These are phyloP conservation scores for Protoeuglena noctilucae DNA, from an alignment of 139 green algal genomes.

Conservation along the genomic window DNA sequence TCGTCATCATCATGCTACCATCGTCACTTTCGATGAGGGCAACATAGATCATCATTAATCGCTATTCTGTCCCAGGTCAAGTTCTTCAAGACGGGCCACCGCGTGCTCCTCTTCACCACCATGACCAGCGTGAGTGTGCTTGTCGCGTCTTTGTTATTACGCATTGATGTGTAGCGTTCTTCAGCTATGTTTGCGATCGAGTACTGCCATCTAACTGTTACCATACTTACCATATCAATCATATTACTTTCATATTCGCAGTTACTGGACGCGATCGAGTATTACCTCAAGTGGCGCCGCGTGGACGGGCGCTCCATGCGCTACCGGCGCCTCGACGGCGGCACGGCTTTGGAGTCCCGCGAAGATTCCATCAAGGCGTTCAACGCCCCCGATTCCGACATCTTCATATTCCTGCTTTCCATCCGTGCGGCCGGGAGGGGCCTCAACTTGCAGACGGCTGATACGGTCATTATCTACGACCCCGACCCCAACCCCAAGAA, in stretches of 20 bases:
- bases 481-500: conserved; percentile 98
- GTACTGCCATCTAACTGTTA: too few relatives aligned
- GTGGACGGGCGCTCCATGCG: conserved; percentile 32
- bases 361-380: conserved; percentile 80
- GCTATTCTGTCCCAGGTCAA: conserved; percentile 25
- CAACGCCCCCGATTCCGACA: conserved; percentile 54
- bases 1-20: too few relatives aligned
- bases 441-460: conserved; percentile 85
- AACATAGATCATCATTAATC: too few relatives aligned
- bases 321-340: conserved; percentile 74
- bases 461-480: conserved; percentile 97
- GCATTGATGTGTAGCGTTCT: too few relatives aligned
- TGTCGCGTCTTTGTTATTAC: too few relatives aligned
- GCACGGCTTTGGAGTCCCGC: conserved; percentile 37
- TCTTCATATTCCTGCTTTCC: conserved; percentile 92
- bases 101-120: conserved; percentile 73
- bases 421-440: conserved; percentile 83
- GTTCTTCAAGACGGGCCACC: conserved; percentile 31
- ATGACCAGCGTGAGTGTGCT: conserved; percentile 69
- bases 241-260: too few relatives aligned
- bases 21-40: too few relatives aligned
- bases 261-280: conserved; percentile 65
- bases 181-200: too few relatives aligned
- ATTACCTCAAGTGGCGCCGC: conserved; percentile 44
- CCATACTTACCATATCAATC: too few relatives aligned